Conservation (phyloP, 2,329 filamentous ascomycete genomes). For the Botryotinia globosa region DNA sequence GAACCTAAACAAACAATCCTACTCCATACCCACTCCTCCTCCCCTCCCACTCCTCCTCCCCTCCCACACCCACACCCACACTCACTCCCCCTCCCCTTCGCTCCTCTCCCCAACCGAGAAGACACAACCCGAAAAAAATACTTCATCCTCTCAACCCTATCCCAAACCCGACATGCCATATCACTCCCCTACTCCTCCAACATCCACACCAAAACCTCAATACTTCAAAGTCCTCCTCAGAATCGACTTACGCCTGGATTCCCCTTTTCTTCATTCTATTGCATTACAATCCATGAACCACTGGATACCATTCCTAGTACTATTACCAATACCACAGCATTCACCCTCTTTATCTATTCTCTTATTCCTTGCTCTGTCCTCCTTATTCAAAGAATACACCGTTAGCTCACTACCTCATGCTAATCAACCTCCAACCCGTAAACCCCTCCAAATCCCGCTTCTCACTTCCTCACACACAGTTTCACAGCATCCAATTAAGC, state of each 20-base stretch:
- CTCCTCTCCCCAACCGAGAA: background rate
- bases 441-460: background rate
- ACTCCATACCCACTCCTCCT: background rate
- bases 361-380: background rate
- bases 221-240: background rate
- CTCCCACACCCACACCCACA: too few species aligned
- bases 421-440: background rate
- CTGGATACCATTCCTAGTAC: background rate
- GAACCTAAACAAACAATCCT: background rate
- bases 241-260: too few species aligned
- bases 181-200: background rate
- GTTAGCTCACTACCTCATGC: background rate
- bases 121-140: background rate
- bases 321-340: background rate
- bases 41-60: background rate
- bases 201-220: background rate
- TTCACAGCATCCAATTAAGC: background rate
- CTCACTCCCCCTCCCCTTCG: too few species aligned
- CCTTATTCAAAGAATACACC: background rate
- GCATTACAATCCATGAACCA: fast-evolving
- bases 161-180: background rate
- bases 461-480: background rate
- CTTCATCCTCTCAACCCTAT: background rate
- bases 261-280: background rate
- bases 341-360: background rate